Evolutionary conservation across 2,329 filamentous ascomycete species (phyloP), one percentile per base, ranked within the genome.

Genomic region (Orbilia oligospora): DNA sequence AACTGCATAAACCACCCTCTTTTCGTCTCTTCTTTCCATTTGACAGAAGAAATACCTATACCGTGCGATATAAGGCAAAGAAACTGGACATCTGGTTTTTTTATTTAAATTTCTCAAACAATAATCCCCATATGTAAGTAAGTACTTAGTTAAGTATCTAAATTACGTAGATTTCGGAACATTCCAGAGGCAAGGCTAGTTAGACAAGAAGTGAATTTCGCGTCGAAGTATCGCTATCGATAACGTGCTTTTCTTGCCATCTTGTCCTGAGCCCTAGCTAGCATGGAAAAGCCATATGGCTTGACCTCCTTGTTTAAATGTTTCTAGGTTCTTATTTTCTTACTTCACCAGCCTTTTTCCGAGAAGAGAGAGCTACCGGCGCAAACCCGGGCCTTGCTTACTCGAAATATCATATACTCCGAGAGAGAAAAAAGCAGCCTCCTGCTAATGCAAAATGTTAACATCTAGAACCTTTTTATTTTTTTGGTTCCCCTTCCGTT

Each of bases 11-110:
- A 68, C 12, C 24, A 56, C 36, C 65, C 65, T 24, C 24, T 44
- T 68, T 56, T 65, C 69, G 53, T 71, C 67, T 71, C 55, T 71
- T 71, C 67, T 71, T 71, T 38, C 67, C 55, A 16, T 63, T 63
- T 46, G 14, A 46, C 16, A n/a, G 5, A n/a, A 10, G 10, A 38
- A 5, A 1, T 16, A 4, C 38, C 38, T 2, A 41, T 38, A 41
- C 14, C 2, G 14, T 41, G 12, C 38, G 38, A 41, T 41, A 41
- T 41, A 41, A n/a, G 0, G 38, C 10, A 10, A 41, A 41, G 1
- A 41, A 38, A 38, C 3, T 18, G 58, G 22, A 65, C 44, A 48
- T 55, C 51, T 55, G 24, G 58, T 46, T 27, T 41, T 41, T 41
- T 41, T 16, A n/a, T n/a, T n/a, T n/a, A n/a, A n/a, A n/a, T n/a